Evolutionary conservation across 2,329 filamentous ascomycete genomes (phyloP).

Genomic region (Fusarium irregulare): DNA sequence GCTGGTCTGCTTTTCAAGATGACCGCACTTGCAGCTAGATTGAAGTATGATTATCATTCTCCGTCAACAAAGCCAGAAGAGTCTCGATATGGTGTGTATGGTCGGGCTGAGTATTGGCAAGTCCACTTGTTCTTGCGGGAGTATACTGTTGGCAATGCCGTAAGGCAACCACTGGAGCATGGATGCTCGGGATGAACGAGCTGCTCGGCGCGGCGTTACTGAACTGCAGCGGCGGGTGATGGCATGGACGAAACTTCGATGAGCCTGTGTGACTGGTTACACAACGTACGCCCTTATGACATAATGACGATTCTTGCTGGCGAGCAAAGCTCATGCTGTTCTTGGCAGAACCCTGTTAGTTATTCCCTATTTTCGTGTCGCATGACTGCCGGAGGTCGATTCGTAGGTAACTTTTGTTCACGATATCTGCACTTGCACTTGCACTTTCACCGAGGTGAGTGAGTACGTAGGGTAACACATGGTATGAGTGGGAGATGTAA

Average conservation of each 20-base stretch:
- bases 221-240: slow-evolving; percentile 37
- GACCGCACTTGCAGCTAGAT: slow-evolving; percentile 6
- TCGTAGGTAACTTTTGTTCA: not conserved
- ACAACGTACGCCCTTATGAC: slow-evolving; percentile 4
- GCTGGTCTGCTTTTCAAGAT: not conserved
- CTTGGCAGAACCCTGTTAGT: not conserved
- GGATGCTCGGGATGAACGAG: not conserved
- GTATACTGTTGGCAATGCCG: not conserved
- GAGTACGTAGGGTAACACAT: not conserved
- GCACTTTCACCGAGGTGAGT: not conserved
- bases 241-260: slow-evolving; percentile 38
- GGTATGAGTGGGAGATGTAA: not conserved
- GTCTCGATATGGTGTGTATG: not conserved
- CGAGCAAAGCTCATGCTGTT: not conserved
- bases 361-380: not conserved
- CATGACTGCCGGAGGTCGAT: not conserved
- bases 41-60: not conserved
- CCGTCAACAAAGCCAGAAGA: not conserved
- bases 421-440: not conserved
- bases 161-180: not conserved
- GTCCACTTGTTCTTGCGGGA: not conserved
- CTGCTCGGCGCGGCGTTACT: slow-evolving; percentile 3
- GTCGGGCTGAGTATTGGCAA: not conserved
- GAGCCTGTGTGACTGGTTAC: slow-evolving; percentile 26
- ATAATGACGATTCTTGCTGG: slow-evolving; percentile 7